Base-by-base conservation (phyloP, 345 rosid species). In the Hirschfeldia incana region DNA sequence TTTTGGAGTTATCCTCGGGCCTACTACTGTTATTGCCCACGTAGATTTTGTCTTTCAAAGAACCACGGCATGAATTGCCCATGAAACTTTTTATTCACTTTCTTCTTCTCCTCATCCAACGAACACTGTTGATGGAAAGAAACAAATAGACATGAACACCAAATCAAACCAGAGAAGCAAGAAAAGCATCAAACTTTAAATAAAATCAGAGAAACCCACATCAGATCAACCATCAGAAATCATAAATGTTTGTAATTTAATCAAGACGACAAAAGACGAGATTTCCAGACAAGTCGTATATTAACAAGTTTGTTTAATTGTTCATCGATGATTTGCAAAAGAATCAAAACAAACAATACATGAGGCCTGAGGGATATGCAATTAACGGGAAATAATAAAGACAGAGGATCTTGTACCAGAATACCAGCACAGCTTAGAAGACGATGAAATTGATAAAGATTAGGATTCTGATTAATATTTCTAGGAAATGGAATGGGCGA, bases 41-140 rank as follows among this genome's bases (percentile, higher is more conserved):
- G 85, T 85, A 85, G 75, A 84, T 68, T 86, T 85, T 90, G 83
- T 84, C 94, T 85, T 86, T 87, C 81, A 88, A 89, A 85, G 98
- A 88, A 82, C 97, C 94, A 72, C 97, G 90, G 89, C 98, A 94
- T 87, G 98, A 84, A 83, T 94, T 94, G 94, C 98, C 98, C 98
- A 94, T 94, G 84, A 91, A 94, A 89, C 33, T 66, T 74, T 44
- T 3, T 44, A 11, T 44, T 77, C 70, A 67, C 77, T 61, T 72
- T 65, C 79, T 73, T 74, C 79, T 80, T 68, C 71, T 86, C 91
- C 83, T 81, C 80, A 81, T 81, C 36, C 65, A 81, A 81, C 70
- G 59, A 46, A 28, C 21, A 12, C 79, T 81, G 34, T 70, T 78
- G n/a, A 63, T 65, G 17, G 16, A 53, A 21, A 21, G 60, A 15